Evolutionary conservation across 83 land plant genomes (phyloP), one percentile per base, ranked within the genome.

Genomic region (Isoetes engelmannii): DNA sequence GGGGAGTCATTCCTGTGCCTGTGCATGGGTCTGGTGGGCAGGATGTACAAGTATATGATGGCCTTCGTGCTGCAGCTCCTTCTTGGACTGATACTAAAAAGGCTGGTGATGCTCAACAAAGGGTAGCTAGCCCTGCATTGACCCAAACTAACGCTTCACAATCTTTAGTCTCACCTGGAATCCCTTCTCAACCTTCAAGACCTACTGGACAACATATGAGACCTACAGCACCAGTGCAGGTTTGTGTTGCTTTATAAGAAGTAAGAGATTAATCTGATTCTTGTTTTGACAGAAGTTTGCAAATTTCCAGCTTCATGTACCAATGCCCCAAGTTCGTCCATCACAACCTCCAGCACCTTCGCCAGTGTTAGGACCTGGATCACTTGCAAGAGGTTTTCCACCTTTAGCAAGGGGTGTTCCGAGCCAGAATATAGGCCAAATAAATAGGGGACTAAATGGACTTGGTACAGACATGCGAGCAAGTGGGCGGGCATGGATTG

Each of bases 21-120:
- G 4, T 66, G 8, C 65, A 75, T 55, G 50, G 77, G 15, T 37
- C 77, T 28, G 74, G 77, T 6, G 72, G 66, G 65, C 75, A 68
- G 47, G 84, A 82, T 60, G 69, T 75, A 18, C 71, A 78, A 64
- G 77, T 18, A 49, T 77, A 37, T 80, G 83, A 83, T 59, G 79
- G 72, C 7, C 20, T 77, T 4, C 13, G 74, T 42, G 71, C 79
- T 47, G 72, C 79, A n/a, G 53, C 65, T 51, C 79, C 79, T 47
- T 65, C 75, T 6, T 85, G 88, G 84, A 51, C 68, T 48, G 88
- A 77, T 55, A 62, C 67, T 18, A 65, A 74, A 7, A 77, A 77
- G 49, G 59, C 60, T 45, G 57, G 75, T 44, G 80, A 77, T 9
- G 64, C 50, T 42, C 75, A 67, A 57, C 75, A 77, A 57, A 72